phyloP scores from a whole-genome alignment of 106 monocot species.

The Dendrobium nobile region DNA sequence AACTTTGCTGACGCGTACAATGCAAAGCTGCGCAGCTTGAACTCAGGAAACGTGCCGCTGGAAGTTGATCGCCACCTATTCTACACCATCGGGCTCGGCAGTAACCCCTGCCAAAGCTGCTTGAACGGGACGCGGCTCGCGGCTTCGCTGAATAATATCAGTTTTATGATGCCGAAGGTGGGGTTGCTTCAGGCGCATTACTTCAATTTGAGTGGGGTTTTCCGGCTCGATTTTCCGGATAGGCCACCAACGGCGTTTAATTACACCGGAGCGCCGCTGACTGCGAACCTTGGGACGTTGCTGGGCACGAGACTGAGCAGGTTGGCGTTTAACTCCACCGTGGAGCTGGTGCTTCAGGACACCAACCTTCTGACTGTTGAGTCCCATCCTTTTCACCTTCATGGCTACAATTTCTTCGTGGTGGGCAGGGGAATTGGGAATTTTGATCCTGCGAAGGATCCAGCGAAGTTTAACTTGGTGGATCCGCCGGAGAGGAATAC shows the following conservation, averaged over 20 bases:
- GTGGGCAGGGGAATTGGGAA: conserved; percentile 23
- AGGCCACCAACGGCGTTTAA: conserved; percentile 15
- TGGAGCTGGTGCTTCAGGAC: conserved; percentile 26
- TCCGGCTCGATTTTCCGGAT: conserved; percentile 25
- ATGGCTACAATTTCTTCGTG: conserved; percentile 29
- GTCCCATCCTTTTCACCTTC: conserved; percentile 24
- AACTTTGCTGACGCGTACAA: not conserved
- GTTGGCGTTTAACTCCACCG: conserved; percentile 14
- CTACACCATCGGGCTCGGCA: conserved; percentile 19
- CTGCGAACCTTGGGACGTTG: conserved; percentile 18
- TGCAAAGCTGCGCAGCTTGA: conserved; percentile 16
- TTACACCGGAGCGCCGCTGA: conserved; percentile 23
- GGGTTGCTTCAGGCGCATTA: conserved; percentile 28
- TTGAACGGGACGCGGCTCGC: conserved; percentile 13
- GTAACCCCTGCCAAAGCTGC: conserved; percentile 20
- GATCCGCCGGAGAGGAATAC: conserved; percentile 31
- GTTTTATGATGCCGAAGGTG: conserved; percentile 20
- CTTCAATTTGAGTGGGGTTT: conserved; percentile 20
- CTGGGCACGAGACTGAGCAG: conserved; percentile 18
- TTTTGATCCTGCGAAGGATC: conserved; percentile 17
- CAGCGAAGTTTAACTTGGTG: conserved; percentile 21
- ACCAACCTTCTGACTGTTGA: conserved; percentile 19
- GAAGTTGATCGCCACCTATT: conserved; percentile 18
- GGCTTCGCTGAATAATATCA: conserved; percentile 26
- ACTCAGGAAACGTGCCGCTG: conserved; percentile 19